Evolutionary conservation across 495 filamentous ascomycete species (phyloP), one percentile per base, ranked within the genome.

Genomic region (Massariosphaeria phaeospora): DNA sequence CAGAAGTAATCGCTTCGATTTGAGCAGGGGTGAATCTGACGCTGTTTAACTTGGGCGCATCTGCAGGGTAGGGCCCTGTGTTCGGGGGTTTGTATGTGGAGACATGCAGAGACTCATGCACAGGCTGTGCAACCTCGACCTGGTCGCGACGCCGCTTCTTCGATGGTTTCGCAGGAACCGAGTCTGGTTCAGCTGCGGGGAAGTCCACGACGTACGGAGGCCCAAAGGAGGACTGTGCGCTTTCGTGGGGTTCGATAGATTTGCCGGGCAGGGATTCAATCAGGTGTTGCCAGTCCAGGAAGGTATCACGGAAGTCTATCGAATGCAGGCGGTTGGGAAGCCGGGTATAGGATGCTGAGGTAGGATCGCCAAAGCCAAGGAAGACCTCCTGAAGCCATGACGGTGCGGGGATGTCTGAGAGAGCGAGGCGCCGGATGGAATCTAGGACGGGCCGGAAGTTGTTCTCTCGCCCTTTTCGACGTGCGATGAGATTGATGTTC

Each of bases 311-410:
- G 66, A 86, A 97, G 65, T 99, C 90, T 50, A 97, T 71, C 34
- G 79, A 83, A 55, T 78, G 76, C 34, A 95, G 76, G 38, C 80
- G 78, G 67, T 90, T 95, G 1, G 89, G 70, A 10, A 98, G 75
- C 41, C 88, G 82, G 21, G 85, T 86, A 66, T 95, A 96, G 18
- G 85, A 84, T 15, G 93, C 93, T 41, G 85, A 81, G 20, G 88
- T 79, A 30, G 93, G 91, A 69, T 97, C 89, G 21, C 94, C 93
- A 72, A 91, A 96, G 6, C 93, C 93, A 13, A 99, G 77, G 72
- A 99, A 97, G 6, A 96, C 91, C 48, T 97, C 93, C 63, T 95
- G 88, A 26, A 99, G 73, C 93, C 93, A 99, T 11, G 84, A 78
- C 2, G 94, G 89, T 34, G 96, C 79, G 7, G 88, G 83, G 21